Evolutionary conservation across 805 yeast genomes (phyloP).

Genomic region (Candida vartiovaarae): DNA sequence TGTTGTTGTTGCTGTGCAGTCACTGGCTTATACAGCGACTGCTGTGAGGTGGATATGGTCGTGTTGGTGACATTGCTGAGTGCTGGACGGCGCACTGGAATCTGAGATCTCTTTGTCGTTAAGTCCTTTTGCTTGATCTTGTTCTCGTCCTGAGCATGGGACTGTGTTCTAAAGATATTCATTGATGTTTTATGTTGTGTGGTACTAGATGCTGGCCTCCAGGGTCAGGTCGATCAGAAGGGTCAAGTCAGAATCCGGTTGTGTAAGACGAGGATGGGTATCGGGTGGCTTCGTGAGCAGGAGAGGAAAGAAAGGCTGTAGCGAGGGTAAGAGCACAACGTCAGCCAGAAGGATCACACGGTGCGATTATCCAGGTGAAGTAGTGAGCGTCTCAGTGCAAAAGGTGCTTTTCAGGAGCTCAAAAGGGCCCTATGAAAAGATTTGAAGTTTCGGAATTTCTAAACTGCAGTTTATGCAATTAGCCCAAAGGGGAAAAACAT

Average conservation of each 20-base stretch:
- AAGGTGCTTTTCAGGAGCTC: no score
- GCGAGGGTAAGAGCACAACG: no score
- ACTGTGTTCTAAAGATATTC: constrained; percentile 4
- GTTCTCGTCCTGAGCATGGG: constrained; percentile 18
- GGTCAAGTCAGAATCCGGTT: no score
- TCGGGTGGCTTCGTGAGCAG: no score
- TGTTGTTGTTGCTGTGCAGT: background rate
- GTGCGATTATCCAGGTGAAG: no score
- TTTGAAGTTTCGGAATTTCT: background rate
- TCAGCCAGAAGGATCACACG: no score
- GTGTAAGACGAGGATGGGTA: no score
- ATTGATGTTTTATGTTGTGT: background rate
- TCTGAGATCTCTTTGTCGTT: constrained; percentile 14
- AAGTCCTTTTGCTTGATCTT: constrained; percentile 7
- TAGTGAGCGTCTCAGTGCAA: no score
- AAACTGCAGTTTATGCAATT: background rate
- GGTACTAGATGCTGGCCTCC: no score
- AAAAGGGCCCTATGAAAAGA: no score
- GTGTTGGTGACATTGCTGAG: constrained; percentile 24
- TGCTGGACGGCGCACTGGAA: constrained; percentile 24
- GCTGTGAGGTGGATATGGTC: constrained; percentile 5
- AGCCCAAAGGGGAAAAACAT: constrained; percentile 14
- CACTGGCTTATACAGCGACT: constrained; percentile 4
- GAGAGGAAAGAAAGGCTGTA: no score
- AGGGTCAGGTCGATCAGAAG: no score